Base-by-base conservation (phyloP, 2,329 filamentous ascomycete genomes). In the Aureobasidium sp. region DNA sequence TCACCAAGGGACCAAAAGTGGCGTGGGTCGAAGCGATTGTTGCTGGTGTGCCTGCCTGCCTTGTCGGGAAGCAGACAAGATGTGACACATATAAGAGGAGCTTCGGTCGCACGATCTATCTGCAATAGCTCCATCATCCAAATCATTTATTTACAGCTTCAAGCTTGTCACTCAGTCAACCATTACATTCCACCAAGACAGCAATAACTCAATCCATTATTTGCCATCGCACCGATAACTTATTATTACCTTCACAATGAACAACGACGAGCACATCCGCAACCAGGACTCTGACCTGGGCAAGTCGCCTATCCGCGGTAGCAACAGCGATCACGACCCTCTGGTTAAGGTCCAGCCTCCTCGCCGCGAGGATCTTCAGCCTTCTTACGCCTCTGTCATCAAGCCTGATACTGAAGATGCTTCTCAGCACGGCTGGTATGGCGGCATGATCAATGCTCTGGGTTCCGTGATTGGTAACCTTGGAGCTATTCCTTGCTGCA, bases 401-500 rank as follows among this genome's bases (percentile, higher is more conserved):
- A 80, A 83, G 67, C 80, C 83, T 32, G 82, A 85, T 63, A 83
- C 81, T 67, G 82, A 85, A 59, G 87, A 94, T 67, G 84, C 84
- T 36, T 84, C 84, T 66, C 82, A 84, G 56, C 86, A 92, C 73
- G 89, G 90, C 71, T 97, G 92, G 92, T 99, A 97, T 71, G 91
- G 91, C 26, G 78, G 78, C 64, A 90, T 97, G 87, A 91, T 95
- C 75, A 89, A 93, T 74, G 75, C 79, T 17, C 78, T 97, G 8
- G 94, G 94, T 66, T 74, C 82, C 59, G 79, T 83, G 69, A 81
- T 97, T 61, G 94, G 94, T 68, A 88, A 85, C 50, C 71, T 89
- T 26, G 94, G 94, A 56, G 92, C 94, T 20, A 82, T 97, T 68
- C 94, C 94, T 5, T 96, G 92, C 85, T 96, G 92, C 75, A 78